phyloP scores from a whole-genome alignment of 805 yeast genomes.

The Tetrapisispora namnaoensis region DNA sequence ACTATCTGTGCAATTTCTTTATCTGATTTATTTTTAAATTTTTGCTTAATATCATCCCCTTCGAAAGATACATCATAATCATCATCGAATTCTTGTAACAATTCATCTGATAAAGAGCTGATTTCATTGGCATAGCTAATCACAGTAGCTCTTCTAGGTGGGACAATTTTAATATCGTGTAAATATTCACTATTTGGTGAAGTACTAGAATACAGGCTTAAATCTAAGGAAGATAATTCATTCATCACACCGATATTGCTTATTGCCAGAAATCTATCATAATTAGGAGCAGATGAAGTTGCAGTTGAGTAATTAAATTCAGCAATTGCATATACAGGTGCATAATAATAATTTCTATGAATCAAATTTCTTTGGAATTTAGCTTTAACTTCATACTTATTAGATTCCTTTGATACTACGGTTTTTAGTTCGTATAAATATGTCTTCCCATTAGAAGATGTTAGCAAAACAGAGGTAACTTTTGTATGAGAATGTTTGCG shows the following conservation, averaged over 20 bases:
- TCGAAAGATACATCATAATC: conserved; percentile 2
- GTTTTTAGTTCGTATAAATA: conserved; percentile 15
- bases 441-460: conserved; percentile 17
- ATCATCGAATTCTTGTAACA: conserved; percentile 3
- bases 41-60: not conserved
- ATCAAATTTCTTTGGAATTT: conserved; percentile 14
- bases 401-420: not conserved
- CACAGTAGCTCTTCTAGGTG: conserved; percentile 12
- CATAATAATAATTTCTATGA: conserved; percentile 13
- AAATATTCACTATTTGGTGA: conserved; percentile 1
- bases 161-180: conserved; percentile 6
- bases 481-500: conserved; percentile 8
- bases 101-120: not conserved
- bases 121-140: conserved; percentile 1
- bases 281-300: not conserved
- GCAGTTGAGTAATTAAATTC: conserved; percentile 7
- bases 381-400: not conserved
- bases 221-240: conserved; percentile 14
- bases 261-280: conserved; percentile 13
- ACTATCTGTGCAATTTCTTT: not conserved
- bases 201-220: conserved; percentile 10
- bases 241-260: conserved; percentile 14
- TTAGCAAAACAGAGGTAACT: conserved; percentile 12
- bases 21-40: not conserved
- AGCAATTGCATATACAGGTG: conserved; percentile 12